Evolutionary conservation across 495 filamentous ascomycete species (phyloP), one percentile per base, ranked within the genome.

Genomic region (Opeltia flavorubescens): DNA sequence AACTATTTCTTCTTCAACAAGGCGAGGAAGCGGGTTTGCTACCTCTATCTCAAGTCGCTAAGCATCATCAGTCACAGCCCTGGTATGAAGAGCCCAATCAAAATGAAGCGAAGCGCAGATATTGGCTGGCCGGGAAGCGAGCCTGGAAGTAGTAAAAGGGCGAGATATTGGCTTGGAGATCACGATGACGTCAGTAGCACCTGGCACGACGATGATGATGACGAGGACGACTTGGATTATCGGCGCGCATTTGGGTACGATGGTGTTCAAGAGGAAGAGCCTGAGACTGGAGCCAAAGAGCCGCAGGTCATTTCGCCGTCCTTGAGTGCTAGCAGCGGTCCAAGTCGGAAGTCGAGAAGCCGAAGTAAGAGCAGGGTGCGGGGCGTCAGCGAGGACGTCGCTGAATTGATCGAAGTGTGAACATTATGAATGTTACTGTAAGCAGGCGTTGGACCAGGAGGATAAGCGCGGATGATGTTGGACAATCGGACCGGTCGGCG

Each of bases 1-100:
- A 85, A 95, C 60, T 94, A 93, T 62, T 94, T 98, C 69, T 94
- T 96, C 64, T 96, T 95, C 74, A 94, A 91, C 69, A 94, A 89
- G 53, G 66, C 76, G 18, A 74, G 77, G 55, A 98, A 96, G 67
- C 76, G 91, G n/a, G 89, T 98, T 18, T 89, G 85, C 55, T 96
- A 96, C 60, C 64, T 98, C 27, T 91, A 95, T 57, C 70, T 95
- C 27, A 77, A 87, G 43, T 88, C 85, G 8, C 71, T 95, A 29
- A 87, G 85, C 6, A 82, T 89, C 7, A 72, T 94, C 48, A 82
- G 78, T 49, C 83, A 86, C 52, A 72, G 74, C 58, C 68, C 80
- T 49, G 25, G 71, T 50, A 40, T 69, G 65, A 53, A 65, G 64
- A 51, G 46, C 63, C 44, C 48, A 48, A 50, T 50, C 45, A 57